Percentiles rank a stretch among this genome's conserved stretches.
These are phyloP conservation scores for Lyophyllum semitale DNA, from an alignment of 768 basidiomycete species.

Conservation along the genomic window DNA sequence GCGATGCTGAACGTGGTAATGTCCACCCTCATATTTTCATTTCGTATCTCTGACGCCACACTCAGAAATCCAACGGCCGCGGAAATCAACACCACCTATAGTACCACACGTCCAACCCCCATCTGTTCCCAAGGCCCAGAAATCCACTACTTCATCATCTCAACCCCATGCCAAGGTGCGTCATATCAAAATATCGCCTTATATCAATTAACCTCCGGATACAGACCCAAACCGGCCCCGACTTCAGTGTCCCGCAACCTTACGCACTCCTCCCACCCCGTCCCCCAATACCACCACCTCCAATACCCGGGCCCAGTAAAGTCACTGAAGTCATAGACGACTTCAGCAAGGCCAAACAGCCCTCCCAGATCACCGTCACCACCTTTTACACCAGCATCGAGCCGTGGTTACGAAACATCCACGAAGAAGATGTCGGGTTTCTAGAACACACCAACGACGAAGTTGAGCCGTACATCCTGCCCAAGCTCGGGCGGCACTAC, in stretches of 20 bases:
- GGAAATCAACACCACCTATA: constrained; percentile 61
- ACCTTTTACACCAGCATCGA: constrained; percentile 91
- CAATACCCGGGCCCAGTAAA: constrained; percentile 80
- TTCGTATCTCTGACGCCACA: constrained; percentile 6
- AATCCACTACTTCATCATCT: constrained; percentile 45
- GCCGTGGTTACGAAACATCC: constrained; percentile 84
- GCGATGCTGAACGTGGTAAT: constrained; percentile 65
- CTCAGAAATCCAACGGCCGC: constrained; percentile 52
- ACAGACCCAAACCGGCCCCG: constrained; percentile 45
- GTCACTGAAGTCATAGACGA: constrained; percentile 85
- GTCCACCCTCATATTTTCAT: constrained; percentile 10
- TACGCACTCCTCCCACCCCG: constrained; percentile 56
- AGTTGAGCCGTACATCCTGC: constrained; percentile 82
- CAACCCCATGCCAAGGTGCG: constrained; percentile 54
- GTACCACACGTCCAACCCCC: constrained; percentile 36
- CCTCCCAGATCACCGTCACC: constrained; percentile 64
- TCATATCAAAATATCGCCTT: constrained; percentile 2
- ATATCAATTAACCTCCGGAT: constrained; percentile 5
- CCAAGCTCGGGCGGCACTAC: constrained; percentile 86
- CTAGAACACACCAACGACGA: constrained; percentile 91
- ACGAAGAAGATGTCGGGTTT: constrained; percentile 95
- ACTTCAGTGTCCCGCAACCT: constrained; percentile 60
- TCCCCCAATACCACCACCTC: constrained; percentile 62
- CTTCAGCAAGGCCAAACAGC: constrained; percentile 82
- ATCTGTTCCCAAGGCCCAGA: constrained; percentile 54